These are phyloP conservation scores for Tricholomella constricta DNA, from an alignment of 768 basidiomycete species.

Conservation along the genomic window DNA sequence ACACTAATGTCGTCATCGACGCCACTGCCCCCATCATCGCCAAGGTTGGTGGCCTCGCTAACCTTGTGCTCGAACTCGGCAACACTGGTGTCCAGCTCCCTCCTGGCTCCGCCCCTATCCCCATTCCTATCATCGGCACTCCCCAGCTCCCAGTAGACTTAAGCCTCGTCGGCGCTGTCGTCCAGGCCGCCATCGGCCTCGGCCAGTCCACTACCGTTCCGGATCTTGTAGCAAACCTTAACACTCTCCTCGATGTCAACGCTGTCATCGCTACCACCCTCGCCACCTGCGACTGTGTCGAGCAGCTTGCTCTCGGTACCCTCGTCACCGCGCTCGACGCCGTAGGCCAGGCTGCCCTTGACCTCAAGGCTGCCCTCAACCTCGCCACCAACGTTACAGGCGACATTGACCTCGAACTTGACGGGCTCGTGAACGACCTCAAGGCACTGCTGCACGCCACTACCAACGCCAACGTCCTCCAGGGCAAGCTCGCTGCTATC, in stretches of 20 bases:
- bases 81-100: background rate
- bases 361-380: conserved; percentile 1
- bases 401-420: too few species aligned
- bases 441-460: too few species aligned
- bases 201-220: conserved; percentile 11
- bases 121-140: background rate
- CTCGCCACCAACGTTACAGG: background rate
- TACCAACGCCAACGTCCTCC: too few species aligned
- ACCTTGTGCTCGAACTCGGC: background rate
- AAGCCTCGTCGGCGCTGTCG: background rate
- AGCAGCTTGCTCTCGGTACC: background rate
- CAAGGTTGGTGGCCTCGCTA: background rate
- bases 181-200: conserved; percentile 9
- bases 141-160: background rate
- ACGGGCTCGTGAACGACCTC: too few species aligned
- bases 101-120: background rate
- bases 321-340: background rate
- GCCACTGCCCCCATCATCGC: background rate
- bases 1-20: background rate
- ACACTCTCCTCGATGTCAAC: too few species aligned
- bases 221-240: conserved; percentile 5
- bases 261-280: too few species aligned
- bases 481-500: too few species aligned
- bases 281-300: too few species aligned
- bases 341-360: conserved; percentile 3